Conservation (phyloP, 257 asterid species). For the Ehretia macrophylla region DNA sequence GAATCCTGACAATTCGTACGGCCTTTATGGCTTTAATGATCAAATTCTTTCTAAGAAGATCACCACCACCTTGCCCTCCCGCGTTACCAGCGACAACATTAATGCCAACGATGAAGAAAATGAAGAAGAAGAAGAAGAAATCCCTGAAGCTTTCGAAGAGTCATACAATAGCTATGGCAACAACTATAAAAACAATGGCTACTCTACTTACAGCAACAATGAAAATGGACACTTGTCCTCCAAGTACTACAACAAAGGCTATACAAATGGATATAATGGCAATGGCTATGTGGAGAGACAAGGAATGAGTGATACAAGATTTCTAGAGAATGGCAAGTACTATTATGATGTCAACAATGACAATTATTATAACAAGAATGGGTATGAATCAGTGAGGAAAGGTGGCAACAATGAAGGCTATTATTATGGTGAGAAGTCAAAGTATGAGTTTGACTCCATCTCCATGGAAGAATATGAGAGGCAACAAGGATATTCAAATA, state of each 20-base stretch:
- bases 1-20: constrained; percentile 28
- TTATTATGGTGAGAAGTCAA: constrained; percentile 22
- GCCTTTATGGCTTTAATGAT: constrained; percentile 25
- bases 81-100: not conserved
- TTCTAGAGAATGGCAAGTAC: constrained; percentile 32
- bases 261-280: not conserved
- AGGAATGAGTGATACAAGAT: constrained; percentile 60
- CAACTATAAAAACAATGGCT: constrained; percentile 23
- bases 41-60: constrained; percentile 3
- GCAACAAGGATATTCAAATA: constrained; percentile 39
- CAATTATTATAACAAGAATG: constrained; percentile 16
- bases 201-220: constrained; percentile 3
- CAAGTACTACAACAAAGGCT: constrained; percentile 13
- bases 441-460: constrained; percentile 53
- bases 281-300: constrained; percentile 24
- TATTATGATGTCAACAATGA: constrained; percentile 21
- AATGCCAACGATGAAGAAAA: constrained; percentile 21
- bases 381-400: constrained; percentile 18
- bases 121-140: constrained; percentile 10
- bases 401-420: constrained; percentile 20
- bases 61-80: constrained; percentile 9
- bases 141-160: not conserved
- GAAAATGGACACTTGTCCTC: not conserved
- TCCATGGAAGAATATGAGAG: constrained; percentile 59
- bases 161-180: constrained; percentile 10